Evolutionary conservation across 2,329 filamentous ascomycete genomes (phyloP).

Genomic region (Septoria linicola): DNA sequence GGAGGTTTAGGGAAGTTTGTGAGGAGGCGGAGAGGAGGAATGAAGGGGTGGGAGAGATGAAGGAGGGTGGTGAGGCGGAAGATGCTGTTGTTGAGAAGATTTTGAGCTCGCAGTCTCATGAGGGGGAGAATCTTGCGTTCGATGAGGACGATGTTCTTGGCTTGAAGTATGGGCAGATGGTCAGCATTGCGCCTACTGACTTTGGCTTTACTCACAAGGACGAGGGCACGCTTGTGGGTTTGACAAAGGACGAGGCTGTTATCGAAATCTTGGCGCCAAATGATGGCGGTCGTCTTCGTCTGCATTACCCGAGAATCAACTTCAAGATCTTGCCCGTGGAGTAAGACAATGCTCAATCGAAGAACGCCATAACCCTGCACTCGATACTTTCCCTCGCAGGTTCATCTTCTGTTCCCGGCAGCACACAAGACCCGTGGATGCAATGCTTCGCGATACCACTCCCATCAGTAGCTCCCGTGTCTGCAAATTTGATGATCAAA

Average conservation of each 20-base stretch:
- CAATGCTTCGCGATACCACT: slow-evolving; percentile 7
- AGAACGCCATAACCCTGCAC: slow-evolving; percentile 8
- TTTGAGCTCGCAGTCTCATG: slow-evolving; percentile 12
- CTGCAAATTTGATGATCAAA: slow-evolving; percentile 10
- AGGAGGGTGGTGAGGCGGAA: slow-evolving; percentile 20
- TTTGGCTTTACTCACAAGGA: slow-evolving; percentile 26
- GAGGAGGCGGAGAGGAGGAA: slow-evolving; percentile 13
- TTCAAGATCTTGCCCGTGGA: slow-evolving; percentile 22
- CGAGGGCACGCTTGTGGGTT: slow-evolving; percentile 17
- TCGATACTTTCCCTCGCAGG: slow-evolving; percentile 4
- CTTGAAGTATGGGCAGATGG: slow-evolving; percentile 15
- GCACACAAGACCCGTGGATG: slow-evolving; percentile 1
- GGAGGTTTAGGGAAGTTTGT: slow-evolving; percentile 16
- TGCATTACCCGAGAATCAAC: slow-evolving; percentile 27
- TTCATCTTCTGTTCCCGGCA: slow-evolving; percentile 6
- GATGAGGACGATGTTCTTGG: slow-evolving; percentile 19
- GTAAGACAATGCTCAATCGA: background rate
- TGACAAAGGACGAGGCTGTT: slow-evolving; percentile 22
- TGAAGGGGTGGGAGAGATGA: slow-evolving; percentile 2
- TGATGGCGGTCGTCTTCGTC: slow-evolving; percentile 16
- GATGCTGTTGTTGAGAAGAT: slow-evolving; percentile 19
- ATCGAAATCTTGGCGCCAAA: slow-evolving; percentile 19
- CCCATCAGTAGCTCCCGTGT: background rate
- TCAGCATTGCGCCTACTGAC: slow-evolving; percentile 23
- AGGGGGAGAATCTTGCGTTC: slow-evolving; percentile 4